Percentiles rank a stretch among this genome's conserved stretches.
phyloP scores from a whole-genome alignment of 116 monocot genomes.

The Trichopus zeylanicus region DNA sequence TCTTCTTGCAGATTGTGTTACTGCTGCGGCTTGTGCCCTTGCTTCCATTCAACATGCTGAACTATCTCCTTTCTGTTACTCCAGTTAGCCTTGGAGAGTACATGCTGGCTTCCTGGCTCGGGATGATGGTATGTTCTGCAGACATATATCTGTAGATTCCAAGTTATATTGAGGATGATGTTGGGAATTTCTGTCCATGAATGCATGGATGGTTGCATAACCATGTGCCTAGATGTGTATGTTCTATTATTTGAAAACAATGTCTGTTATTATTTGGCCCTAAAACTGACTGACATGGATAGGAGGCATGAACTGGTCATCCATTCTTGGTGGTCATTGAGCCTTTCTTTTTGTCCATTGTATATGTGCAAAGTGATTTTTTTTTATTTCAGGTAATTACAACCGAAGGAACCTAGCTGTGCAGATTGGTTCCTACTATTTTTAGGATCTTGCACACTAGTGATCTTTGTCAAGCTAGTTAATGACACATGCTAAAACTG shows the following conservation, averaged over 20 bases:
- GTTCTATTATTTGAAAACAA: neutral
- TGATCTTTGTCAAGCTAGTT: no score
- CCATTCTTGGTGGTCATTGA: no score
- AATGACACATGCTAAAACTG: no score
- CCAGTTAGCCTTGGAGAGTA: constrained; percentile 85
- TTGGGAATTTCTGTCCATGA: neutral
- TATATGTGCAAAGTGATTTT: no score
- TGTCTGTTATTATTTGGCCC: neutral
- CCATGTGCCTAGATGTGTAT: neutral
- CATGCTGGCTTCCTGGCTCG: constrained; percentile 91
- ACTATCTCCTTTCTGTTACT: constrained; percentile 96
- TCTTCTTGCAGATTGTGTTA: constrained; percentile 66
- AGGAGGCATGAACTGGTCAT: no score
- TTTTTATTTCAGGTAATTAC: no score
- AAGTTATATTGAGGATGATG: neutral
- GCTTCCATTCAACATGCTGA: constrained; percentile 99
- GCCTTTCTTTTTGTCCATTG: no score
- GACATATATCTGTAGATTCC: neutral
- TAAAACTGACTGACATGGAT: no score
- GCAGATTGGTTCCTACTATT: no score
- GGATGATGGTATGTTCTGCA: constrained; percentile 85
- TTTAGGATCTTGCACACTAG: no score
- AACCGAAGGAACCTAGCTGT: no score
- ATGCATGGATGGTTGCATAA: neutral
- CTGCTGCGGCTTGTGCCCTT: constrained; percentile 89